Percentiles rank a stretch among this genome's conserved stretches.
Evolutionary conservation across 768 basidiomycete genomes (phyloP).

Genomic region (Baorangia bicolor): DNA sequence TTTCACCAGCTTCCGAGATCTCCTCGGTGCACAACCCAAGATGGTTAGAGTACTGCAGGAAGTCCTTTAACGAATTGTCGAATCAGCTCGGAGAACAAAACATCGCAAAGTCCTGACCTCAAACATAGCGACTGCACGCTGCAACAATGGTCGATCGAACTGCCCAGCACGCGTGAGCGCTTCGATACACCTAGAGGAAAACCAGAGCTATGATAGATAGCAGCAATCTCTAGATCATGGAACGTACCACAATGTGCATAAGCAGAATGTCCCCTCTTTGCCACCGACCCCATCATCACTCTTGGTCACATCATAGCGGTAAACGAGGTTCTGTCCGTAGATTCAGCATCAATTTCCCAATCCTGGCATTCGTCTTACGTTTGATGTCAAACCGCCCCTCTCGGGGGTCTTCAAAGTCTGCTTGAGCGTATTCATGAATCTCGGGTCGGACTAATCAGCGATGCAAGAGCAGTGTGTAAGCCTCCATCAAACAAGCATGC

Average conservation of each 20-base stretch:
- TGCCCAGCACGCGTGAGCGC: slow-evolving; percentile 87
- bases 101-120: slow-evolving; percentile 54
- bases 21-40: slow-evolving; percentile 86
- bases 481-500: background rate
- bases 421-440: slow-evolving; percentile 84
- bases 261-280: slow-evolving; percentile 91
- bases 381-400: slow-evolving; percentile 87
- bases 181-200: slow-evolving; percentile 68
- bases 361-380: slow-evolving; percentile 40
- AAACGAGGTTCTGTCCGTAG: slow-evolving; percentile 68
- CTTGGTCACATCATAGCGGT: slow-evolving; percentile 83
- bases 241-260: slow-evolving; percentile 77
- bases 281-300: slow-evolving; percentile 94
- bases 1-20: slow-evolving; percentile 83
- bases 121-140: slow-evolving; percentile 80
- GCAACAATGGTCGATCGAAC: slow-evolving; percentile 64
- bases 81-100: background rate
- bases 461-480: background rate
- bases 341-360: slow-evolving; percentile 3
- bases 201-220: background rate
- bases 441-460: slow-evolving; percentile 66
- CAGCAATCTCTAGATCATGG: background rate
- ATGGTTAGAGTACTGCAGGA: slow-evolving; percentile 82
- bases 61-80: slow-evolving; percentile 47
- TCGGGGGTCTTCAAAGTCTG: slow-evolving; percentile 85